Evolutionary conservation across 1,139 yeast species (phyloP).

Genomic region (Debaryomyces singareniensis): DNA sequence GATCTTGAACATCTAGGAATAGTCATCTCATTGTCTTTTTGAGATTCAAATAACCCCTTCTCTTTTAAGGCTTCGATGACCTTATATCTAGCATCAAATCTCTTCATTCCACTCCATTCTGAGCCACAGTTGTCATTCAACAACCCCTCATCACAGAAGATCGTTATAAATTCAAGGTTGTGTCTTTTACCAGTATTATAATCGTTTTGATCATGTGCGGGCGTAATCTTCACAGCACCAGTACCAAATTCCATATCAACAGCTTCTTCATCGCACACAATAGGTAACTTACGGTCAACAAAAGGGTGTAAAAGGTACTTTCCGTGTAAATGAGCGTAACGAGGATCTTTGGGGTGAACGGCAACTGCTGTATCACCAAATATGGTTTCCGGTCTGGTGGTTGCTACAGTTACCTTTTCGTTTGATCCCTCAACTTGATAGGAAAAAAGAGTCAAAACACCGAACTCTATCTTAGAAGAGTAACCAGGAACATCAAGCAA

Average conservation of each 20-base stretch:
- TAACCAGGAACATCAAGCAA: slow-evolving; percentile 82
- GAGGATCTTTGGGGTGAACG: slow-evolving; percentile 89
- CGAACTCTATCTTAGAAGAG: slow-evolving; percentile 87
- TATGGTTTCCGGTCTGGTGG: slow-evolving; percentile 97
- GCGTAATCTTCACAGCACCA: slow-evolving; percentile 98
- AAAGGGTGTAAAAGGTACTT: slow-evolving; percentile 89
- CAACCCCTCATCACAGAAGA: slow-evolving; percentile 86
- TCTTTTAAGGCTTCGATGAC: slow-evolving; percentile 79
- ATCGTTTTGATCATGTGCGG: slow-evolving; percentile 98
- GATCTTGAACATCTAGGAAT: slow-evolving; percentile 93
- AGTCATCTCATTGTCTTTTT: slow-evolving; percentile 91
- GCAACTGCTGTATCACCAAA: slow-evolving; percentile 98
- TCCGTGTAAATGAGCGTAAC: slow-evolving; percentile 93
- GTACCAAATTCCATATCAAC: slow-evolving; percentile 99
- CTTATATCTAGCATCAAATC: slow-evolving; percentile 86
- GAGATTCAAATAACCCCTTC: slow-evolving; percentile 71
- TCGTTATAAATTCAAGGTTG: slow-evolving; percentile 79
- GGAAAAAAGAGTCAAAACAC: slow-evolving; percentile 90
- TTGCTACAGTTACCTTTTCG: slow-evolving; percentile 86
- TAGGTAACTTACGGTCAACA: slow-evolving; percentile 78
- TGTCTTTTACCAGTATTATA: slow-evolving; percentile 94
- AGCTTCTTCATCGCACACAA: slow-evolving; percentile 83
- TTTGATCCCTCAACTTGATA: slow-evolving; percentile 85
- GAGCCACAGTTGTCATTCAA: slow-evolving; percentile 83
- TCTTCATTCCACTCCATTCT: slow-evolving; percentile 82